These are phyloP conservation scores for Grosmannia huntii DNA, from an alignment of 2,329 filamentous ascomycete genomes.

Conservation along the genomic window DNA sequence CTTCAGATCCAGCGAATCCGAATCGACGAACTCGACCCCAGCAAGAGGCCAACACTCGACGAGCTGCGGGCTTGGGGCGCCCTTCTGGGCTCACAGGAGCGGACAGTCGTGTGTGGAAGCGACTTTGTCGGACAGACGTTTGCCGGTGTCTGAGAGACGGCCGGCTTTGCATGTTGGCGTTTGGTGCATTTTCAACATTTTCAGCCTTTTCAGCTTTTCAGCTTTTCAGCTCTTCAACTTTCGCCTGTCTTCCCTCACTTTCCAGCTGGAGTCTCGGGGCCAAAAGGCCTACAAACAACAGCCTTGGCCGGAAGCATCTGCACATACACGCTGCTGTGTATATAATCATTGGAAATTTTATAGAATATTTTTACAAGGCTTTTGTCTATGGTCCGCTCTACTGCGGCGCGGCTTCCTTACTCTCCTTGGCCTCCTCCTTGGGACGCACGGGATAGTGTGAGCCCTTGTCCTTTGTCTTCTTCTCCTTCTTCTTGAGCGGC, in stretches of 20 bases:
- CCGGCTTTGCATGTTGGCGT: background rate
- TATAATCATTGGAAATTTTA: background rate
- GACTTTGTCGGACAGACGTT: constrained; percentile 12
- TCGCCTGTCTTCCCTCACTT: too few species aligned
- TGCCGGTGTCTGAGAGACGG: constrained; percentile 10
- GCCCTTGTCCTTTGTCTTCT: constrained; percentile 16
- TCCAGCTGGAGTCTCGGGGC: too few species aligned
- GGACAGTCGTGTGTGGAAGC: constrained; percentile 12
- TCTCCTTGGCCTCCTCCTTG: constrained; percentile 7
- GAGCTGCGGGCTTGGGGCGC: constrained; percentile 13
- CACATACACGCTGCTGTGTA: background rate
- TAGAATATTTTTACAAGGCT: too few species aligned
- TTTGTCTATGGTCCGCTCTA: constrained; percentile 1
- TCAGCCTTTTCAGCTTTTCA: too few species aligned
- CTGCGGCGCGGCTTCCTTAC: background rate
- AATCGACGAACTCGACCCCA: too few species aligned
- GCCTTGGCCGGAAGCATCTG: background rate
- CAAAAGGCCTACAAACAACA: too few species aligned
- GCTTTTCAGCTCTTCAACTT: too few species aligned
- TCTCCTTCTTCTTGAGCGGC: constrained; percentile 47
- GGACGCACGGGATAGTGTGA: constrained; percentile 13
- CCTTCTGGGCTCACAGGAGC: constrained; percentile 9
- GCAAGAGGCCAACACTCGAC: constrained; percentile 8
- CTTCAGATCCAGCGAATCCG: background rate
- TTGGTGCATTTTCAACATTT: background rate